phyloP scores from a whole-genome alignment of 2,329 filamentous ascomycete genomes.

The Calonectria pseudoturangicola region DNA sequence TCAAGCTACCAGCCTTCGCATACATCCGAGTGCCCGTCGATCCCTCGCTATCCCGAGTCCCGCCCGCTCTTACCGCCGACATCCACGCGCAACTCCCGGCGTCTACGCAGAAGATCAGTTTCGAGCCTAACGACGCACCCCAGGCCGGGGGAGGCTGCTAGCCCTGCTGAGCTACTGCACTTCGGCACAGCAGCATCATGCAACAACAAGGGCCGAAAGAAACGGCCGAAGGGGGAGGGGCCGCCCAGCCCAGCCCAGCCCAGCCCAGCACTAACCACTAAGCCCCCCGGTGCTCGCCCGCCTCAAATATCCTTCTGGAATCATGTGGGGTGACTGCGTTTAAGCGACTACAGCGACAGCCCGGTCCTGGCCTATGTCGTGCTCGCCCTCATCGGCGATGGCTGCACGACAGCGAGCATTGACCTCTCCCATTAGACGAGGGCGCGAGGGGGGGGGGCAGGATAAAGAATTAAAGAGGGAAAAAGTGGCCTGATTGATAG shows the following conservation, averaged over 20 bases:
- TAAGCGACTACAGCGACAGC: constrained; percentile 3
- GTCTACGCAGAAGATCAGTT: constrained; percentile 7
- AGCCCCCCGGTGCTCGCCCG: background rate
- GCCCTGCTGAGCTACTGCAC: background rate
- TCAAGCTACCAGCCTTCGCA: no score
- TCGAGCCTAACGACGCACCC: constrained; percentile 26
- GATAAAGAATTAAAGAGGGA: background rate
- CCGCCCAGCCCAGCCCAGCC: background rate
- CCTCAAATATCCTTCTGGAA: constrained; percentile 30
- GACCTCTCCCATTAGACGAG: constrained; percentile 6
- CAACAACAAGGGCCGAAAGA: background rate
- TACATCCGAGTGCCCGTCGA: background rate
- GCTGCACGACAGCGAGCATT: constrained; percentile 30
- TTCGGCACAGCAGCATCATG: background rate
- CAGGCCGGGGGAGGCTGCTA: constrained; percentile 14
- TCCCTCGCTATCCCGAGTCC: background rate
- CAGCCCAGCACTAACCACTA: no score
- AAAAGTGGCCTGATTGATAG: constrained; percentile 31
- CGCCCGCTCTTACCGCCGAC: constrained; percentile 21
- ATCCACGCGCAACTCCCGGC: constrained; percentile 6
- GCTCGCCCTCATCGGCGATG: constrained; percentile 29
- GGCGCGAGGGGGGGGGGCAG: background rate
- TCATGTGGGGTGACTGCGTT: constrained; percentile 28
- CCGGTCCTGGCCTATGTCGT: constrained; percentile 13
- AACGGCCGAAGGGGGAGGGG: background rate